phyloP scores from a whole-genome alignment of 148 eudicot species.

The Arctostaphylos glauca region DNA sequence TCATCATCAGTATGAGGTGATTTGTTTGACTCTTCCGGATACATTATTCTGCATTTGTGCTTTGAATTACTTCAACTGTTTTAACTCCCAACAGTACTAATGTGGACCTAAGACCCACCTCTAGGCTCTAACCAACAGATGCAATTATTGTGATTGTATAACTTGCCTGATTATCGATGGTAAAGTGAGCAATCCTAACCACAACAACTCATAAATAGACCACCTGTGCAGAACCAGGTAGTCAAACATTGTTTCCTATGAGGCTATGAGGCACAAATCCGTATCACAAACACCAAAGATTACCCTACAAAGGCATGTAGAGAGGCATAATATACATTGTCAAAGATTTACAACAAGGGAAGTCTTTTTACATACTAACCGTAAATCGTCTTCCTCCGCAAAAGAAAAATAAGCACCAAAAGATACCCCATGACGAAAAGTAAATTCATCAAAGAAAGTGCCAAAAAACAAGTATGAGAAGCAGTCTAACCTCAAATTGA shows the following conservation, averaged over 20 bases:
- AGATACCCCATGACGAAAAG: neutral
- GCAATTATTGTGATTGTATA: neutral
- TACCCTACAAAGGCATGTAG: neutral
- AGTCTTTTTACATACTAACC: neutral
- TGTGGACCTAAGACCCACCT: neutral
- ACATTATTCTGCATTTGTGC: neutral
- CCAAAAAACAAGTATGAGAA: constrained; percentile 3
- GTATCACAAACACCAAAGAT: neutral
- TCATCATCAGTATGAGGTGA: neutral
- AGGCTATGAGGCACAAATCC: neutral
- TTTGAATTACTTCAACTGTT: neutral
- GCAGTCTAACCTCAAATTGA: constrained; percentile 66
- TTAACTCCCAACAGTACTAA: neutral
- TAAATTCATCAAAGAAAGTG: neutral
- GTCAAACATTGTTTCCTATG: neutral
- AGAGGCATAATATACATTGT: neutral
- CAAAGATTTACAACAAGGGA: neutral
- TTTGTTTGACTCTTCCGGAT: neutral
- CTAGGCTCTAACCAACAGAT: neutral
- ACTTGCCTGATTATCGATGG: neutral
- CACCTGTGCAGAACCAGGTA: neutral
- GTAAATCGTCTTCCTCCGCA: neutral
- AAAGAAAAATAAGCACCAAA: neutral
- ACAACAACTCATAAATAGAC: neutral
- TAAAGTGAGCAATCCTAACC: neutral